These are phyloP conservation scores for Nyssa sinensis DNA, from an alignment of 148 eudicot species.

Conservation along the genomic window DNA sequence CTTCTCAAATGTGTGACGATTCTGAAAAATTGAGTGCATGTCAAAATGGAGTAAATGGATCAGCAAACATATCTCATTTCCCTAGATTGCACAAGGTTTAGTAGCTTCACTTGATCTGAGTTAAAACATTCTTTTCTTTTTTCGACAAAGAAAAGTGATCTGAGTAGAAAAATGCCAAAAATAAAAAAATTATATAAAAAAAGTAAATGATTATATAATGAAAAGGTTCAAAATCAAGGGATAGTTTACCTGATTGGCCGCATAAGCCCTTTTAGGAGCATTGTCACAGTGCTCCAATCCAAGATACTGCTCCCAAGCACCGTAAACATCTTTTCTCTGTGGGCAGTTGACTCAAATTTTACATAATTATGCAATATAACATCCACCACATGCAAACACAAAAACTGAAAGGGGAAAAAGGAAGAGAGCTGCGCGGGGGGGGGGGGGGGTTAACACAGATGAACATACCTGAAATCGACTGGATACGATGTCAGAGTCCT, in stretches of 20 bases:
- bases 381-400: neutral
- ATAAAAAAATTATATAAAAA: neutral
- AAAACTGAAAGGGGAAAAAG: neutral
- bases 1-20: constrained; percentile 74
- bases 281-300: constrained; percentile 88
- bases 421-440: too few species aligned
- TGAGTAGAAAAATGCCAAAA: too few species aligned
- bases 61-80: neutral
- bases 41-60: neutral
- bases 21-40: constrained; percentile 40
- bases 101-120: neutral
- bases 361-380: neutral
- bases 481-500: constrained; percentile 78
- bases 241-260: constrained; percentile 64
- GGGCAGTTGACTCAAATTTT: neutral
- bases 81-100: neutral
- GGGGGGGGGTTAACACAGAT: neutral
- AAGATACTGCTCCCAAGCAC: constrained; percentile 94
- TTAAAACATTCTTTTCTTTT: too few species aligned
- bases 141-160: too few species aligned
- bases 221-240: too few species aligned
- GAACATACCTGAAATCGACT: constrained; percentile 78
- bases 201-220: neutral
- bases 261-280: constrained; percentile 60
- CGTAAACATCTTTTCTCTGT: constrained; percentile 73